Evolutionary conservation across 2,329 filamentous ascomycete genomes (phyloP).

Genomic region (Dothidotthia symphoricarpi): DNA sequence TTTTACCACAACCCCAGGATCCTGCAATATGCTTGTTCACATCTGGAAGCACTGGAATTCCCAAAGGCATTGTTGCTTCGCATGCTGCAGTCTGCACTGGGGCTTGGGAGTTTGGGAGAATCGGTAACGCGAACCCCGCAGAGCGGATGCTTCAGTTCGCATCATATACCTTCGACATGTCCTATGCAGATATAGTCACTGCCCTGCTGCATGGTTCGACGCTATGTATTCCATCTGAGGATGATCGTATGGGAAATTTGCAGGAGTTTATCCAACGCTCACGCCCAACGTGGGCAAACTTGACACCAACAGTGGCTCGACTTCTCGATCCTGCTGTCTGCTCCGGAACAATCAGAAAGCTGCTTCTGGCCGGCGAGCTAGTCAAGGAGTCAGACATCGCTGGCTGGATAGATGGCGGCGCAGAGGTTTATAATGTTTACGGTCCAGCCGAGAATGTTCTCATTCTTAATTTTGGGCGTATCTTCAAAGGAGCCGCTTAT

Average conservation of each 20-base stretch:
- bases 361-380: too few relatives aligned
- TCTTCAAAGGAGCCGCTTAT: too few relatives aligned
- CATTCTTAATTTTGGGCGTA: too few relatives aligned
- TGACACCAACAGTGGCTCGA: constrained; percentile 42
- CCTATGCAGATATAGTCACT: constrained; percentile 55
- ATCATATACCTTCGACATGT: constrained; percentile 57
- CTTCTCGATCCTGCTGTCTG: too few relatives aligned
- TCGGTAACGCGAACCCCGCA: neutral
- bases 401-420: too few relatives aligned
- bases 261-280: constrained; percentile 52
- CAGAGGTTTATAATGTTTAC: too few relatives aligned
- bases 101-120: constrained; percentile 1
- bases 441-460: too few relatives aligned
- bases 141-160: constrained; percentile 50
- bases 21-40: constrained; percentile 60
- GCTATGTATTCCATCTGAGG: constrained; percentile 57
- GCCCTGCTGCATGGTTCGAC: constrained; percentile 59
- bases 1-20: constrained; percentile 14
- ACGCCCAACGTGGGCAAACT: too few relatives aligned
- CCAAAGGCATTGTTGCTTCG: constrained; percentile 58
- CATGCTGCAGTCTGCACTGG: constrained; percentile 8
- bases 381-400: too few relatives aligned
- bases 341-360: too few relatives aligned
- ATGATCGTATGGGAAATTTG: constrained; percentile 52
- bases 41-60: constrained; percentile 40